Base-by-base conservation (phyloP, 2,329 filamentous ascomycete species). In the Ciborinia camelliae region DNA sequence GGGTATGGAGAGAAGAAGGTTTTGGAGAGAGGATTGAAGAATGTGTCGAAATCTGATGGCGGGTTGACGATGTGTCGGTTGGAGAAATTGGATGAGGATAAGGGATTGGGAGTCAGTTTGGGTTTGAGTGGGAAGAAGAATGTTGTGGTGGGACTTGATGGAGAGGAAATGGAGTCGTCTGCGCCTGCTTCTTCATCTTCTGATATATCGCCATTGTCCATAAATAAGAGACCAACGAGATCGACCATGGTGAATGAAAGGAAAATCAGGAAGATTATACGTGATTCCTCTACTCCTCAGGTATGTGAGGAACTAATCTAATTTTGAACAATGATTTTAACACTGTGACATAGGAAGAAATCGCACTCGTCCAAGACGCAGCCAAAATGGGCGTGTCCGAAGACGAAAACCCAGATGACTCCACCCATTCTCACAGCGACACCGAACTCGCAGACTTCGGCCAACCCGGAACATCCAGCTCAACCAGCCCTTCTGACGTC, bases 61-160 rank as follows among this genome's bases (percentile, higher is more conserved):
- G 82, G 83, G 0, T 62, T 84, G 68, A 81, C 77, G 37, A 76
- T 79, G 51, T 71, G 73, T 64, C 76, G 82, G 53, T 80, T 80
- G 78, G 76, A 80, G 66, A 75, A 70, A 58, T 72, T 74, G 57
- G 71, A 72, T 53, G 65, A 73, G 28, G 71, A 69, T 15, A 66
- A 37, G 37, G 61, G 67, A 2, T 12, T 58, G 20, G 18, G n/a
- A 15, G 14, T 5, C 9, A 14, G n/a, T 15, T 32, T 2, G 6
- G 20, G 48, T 20, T 20, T 35, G 39, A n/a, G 15, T 10, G 50
- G n/a, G 23, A 35, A 47, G 41, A 35, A 55, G 39, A 35, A 62
- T 37, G 3, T 28, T 23, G 55, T 64, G 2, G 47, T 48, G 37
- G 62, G 62, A 7, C 45, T 64, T 6, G 62, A 64, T 65, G 50